Evolutionary conservation across 208 protist genomes (phyloP).

Genomic region (Acanthamoeba triangularis): DNA sequence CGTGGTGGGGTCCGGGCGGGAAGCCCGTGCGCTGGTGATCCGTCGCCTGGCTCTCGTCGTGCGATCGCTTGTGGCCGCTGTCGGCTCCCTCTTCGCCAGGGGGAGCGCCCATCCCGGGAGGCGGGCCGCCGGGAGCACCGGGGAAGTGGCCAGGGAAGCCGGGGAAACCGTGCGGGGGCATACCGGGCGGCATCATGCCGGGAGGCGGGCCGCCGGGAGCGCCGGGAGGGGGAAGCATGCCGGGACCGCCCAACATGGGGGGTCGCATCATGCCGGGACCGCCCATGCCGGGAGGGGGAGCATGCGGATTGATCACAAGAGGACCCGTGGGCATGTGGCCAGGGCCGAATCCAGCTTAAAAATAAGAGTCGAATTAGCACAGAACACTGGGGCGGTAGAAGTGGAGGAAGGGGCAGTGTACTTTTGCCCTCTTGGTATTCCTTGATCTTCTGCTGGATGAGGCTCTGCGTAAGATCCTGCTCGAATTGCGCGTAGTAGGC

Average conservation of each 20-base stretch:
- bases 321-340: conserved; percentile 33
- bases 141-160: conserved; percentile 12
- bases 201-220: not conserved
- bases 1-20: not conserved
- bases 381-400: not conserved
- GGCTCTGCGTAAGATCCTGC: conserved; percentile 58
- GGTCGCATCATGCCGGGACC: conserved; percentile 15
- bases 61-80: conserved; percentile 14
- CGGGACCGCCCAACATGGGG: not conserved
- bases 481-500: conserved; percentile 89
- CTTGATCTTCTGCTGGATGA: conserved; percentile 68
- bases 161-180: conserved; percentile 12
- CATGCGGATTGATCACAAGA: conserved; percentile 61
- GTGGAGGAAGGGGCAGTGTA: not conserved
- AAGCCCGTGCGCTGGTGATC: not conserved
- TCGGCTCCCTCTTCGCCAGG: not conserved
- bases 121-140: not conserved
- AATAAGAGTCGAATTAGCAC: not conserved
- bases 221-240: not conserved
- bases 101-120: not conserved
- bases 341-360: not conserved
- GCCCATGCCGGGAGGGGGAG: not conserved
- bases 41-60: conserved; percentile 15
- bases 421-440: conserved; percentile 60
- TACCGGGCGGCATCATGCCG: not conserved